Evolutionary conservation across 768 basidiomycete species (phyloP).

Genomic region (Lactarius pseudohatsudake): DNA sequence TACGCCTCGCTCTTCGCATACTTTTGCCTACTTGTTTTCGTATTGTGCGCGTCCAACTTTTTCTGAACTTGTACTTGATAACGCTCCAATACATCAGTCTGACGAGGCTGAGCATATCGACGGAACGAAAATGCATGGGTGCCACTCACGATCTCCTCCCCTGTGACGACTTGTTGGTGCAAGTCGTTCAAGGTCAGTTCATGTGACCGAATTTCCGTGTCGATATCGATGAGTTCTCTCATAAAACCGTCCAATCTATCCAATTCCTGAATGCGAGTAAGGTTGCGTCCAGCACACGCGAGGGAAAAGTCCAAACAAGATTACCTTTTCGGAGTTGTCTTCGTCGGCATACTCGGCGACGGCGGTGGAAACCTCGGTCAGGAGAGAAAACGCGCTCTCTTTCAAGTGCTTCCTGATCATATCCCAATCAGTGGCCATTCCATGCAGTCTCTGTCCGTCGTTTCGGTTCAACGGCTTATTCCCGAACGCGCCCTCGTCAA

Average conservation of each 20-base stretch:
- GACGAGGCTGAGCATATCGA: slow-evolving; percentile 5
- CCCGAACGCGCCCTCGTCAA: slow-evolving; percentile 60
- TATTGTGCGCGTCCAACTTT: slow-evolving; percentile 47
- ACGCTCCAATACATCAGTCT: slow-evolving; percentile 52
- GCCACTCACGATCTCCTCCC: slow-evolving; percentile 54
- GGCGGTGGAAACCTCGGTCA: slow-evolving; percentile 53
- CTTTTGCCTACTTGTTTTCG: slow-evolving; percentile 74
- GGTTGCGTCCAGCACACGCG: slow-evolving; percentile 2
- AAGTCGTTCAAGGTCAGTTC: slow-evolving; percentile 53
- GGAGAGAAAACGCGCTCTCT: slow-evolving; percentile 42
- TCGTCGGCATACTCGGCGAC: slow-evolving; percentile 63
- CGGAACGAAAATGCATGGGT: slow-evolving; percentile 3
- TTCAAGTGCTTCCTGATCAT: slow-evolving; percentile 51
- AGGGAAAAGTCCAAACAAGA: slow-evolving; percentile 3
- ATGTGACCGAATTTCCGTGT: slow-evolving; percentile 59
- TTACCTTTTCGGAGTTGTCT: slow-evolving; percentile 53
- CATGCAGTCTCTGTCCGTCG: slow-evolving; percentile 53
- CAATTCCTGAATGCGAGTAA: slow-evolving; percentile 44
- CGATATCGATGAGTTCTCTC: slow-evolving; percentile 66
- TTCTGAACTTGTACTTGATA: slow-evolving; percentile 52
- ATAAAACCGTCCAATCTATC: slow-evolving; percentile 64
- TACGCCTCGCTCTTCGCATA: slow-evolving; percentile 67
- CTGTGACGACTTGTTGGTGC: slow-evolving; percentile 53
- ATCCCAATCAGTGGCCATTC: slow-evolving; percentile 64
- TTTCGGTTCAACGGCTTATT: slow-evolving; percentile 64